Conservation (phyloP, 2,329 filamentous ascomycete genomes). For the Beauveria scarabaeidicola region DNA sequence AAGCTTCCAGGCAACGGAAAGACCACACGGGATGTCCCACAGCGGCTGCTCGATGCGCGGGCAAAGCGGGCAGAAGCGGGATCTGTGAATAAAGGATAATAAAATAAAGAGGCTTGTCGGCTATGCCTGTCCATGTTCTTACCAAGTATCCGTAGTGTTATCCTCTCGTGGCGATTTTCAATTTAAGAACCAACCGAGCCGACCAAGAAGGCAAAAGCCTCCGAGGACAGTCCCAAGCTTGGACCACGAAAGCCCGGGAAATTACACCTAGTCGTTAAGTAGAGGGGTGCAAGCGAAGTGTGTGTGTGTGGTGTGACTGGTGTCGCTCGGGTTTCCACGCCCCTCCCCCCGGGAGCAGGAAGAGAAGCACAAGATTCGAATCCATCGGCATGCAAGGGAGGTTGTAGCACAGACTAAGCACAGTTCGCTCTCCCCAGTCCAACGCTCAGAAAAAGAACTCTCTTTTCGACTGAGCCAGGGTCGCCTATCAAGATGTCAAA, state of each 20-base stretch:
- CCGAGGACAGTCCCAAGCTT: neutral
- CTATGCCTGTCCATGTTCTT: too few species aligned
- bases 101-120: too few species aligned
- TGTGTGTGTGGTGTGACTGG: too few species aligned
- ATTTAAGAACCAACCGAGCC: neutral
- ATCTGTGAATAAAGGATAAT: too few species aligned
- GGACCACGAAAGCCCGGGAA: neutral
- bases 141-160: too few species aligned
- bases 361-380: neutral
- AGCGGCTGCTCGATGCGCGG: slow-evolving; percentile 6
- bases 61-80: neutral
- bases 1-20: neutral
- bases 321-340: neutral
- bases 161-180: neutral
- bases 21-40: slow-evolving; percentile 8
- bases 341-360: neutral
- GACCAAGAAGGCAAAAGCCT: neutral
- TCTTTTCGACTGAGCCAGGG: neutral
- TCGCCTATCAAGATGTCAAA: neutral
- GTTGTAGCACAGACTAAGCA: too few species aligned
- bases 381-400: neutral
- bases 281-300: neutral
- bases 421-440: neutral
- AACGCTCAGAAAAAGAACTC: neutral
- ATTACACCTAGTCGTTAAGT: neutral